phyloP scores from a whole-genome alignment of 768 basidiomycete species.

The Boletus sp. region DNA sequence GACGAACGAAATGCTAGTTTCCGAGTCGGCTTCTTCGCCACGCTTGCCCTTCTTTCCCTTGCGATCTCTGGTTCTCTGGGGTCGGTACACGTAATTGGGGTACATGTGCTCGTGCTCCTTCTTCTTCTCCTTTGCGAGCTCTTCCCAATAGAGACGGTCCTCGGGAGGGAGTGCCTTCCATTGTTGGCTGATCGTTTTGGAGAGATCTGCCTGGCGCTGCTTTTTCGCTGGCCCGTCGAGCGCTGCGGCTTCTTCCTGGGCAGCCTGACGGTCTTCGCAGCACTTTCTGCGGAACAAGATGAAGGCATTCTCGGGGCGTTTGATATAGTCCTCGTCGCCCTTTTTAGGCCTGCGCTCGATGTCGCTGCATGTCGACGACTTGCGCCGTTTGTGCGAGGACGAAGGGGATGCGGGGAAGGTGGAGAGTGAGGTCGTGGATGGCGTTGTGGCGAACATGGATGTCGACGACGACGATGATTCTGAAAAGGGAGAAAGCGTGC shows the following conservation, averaged over 20 bases:
- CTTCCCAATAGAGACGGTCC: slow-evolving; percentile 73
- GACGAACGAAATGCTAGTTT: slow-evolving; percentile 49
- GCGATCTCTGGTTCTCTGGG: slow-evolving; percentile 51
- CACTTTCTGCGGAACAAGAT: slow-evolving; percentile 80
- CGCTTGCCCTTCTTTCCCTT: slow-evolving; percentile 45
- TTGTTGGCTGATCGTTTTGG: slow-evolving; percentile 78
- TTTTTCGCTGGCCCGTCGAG: slow-evolving; percentile 53
- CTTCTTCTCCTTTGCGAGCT: slow-evolving; percentile 74
- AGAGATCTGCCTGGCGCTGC: slow-evolving; percentile 73
- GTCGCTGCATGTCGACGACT: slow-evolving; percentile 44
- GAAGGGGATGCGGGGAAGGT: slow-evolving; percentile 33
- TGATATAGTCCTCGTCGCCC: slow-evolving; percentile 82
- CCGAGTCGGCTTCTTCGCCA: slow-evolving; percentile 45
- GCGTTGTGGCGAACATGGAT: slow-evolving; percentile 40
- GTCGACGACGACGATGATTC: slow-evolving; percentile 36
- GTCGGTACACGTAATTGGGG: slow-evolving; percentile 77
- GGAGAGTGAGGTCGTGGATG: slow-evolving; percentile 32
- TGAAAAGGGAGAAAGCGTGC: slow-evolving; percentile 40
- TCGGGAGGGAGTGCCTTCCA: slow-evolving; percentile 68
- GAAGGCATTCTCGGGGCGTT: slow-evolving; percentile 81
- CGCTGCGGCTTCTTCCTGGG: slow-evolving; percentile 44
- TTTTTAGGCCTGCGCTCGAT: slow-evolving; percentile 51
- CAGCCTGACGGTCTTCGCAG: slow-evolving; percentile 65
- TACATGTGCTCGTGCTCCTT: slow-evolving; percentile 73
- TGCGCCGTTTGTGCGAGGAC: slow-evolving; percentile 48